These are phyloP conservation scores for Pseudocercospora fuligena DNA, from an alignment of 2,329 filamentous ascomycete genomes.

Conservation along the genomic window DNA sequence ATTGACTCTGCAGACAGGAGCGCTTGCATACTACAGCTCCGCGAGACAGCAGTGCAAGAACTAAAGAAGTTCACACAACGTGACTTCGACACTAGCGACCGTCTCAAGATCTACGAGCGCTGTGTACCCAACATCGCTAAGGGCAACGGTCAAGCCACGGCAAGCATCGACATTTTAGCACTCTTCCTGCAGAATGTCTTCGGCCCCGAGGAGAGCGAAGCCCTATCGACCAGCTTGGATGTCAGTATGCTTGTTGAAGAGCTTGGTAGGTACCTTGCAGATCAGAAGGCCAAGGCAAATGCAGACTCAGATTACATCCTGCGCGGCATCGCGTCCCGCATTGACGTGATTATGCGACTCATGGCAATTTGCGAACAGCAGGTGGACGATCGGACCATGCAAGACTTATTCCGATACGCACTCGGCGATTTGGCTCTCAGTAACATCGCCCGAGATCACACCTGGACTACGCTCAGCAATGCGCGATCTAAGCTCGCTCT, in stretches of 20 bases:
- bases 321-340: slow-evolving; percentile 30
- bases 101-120: slow-evolving; percentile 30
- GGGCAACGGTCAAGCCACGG: slow-evolving; percentile 28
- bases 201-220: slow-evolving; percentile 22
- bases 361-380: slow-evolving; percentile 18
- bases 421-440: slow-evolving; percentile 30
- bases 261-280: slow-evolving; percentile 39
- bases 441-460: slow-evolving; percentile 26
- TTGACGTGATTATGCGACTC: slow-evolving; percentile 64
- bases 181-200: slow-evolving; percentile 26
- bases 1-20: slow-evolving; percentile 18
- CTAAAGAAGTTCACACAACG: slow-evolving; percentile 26
- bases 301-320: background rate
- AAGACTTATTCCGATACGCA: slow-evolving; percentile 25
- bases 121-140: slow-evolving; percentile 31
- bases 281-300: slow-evolving; percentile 27
- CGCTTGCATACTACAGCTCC: slow-evolving; percentile 21
- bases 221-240: slow-evolving; percentile 32
- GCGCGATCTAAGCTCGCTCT: background rate
- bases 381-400: slow-evolving; percentile 14
- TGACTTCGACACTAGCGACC: slow-evolving; percentile 21
- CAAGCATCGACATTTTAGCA: slow-evolving; percentile 32
- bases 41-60: slow-evolving; percentile 28
- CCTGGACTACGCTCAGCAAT: slow-evolving; percentile 19
- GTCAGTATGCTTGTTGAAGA: slow-evolving; percentile 43